These are phyloP conservation scores for Verticillium alfalfae DNA, from an alignment of 2,329 filamentous ascomycete genomes.

Conservation along the genomic window DNA sequence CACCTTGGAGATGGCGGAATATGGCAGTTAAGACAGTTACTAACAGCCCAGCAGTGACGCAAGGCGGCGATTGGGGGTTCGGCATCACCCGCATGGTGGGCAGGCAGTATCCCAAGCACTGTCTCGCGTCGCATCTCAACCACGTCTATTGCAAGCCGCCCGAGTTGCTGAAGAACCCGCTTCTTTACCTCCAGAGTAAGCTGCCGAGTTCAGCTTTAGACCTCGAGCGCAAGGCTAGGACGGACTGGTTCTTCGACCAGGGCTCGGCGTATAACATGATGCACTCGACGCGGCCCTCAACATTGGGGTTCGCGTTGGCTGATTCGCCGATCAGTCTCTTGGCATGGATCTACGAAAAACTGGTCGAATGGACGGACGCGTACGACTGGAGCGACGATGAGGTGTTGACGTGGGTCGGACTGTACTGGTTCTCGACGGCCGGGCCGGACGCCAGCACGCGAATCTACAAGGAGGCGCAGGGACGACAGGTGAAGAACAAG, in stretches of 20 bases:
- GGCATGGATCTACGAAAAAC: constrained; percentile 77
- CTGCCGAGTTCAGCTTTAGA: constrained; percentile 49
- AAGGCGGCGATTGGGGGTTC: constrained; percentile 70
- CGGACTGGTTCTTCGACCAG: constrained; percentile 50
- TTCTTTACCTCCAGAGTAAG: constrained; percentile 51
- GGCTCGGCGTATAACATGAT: constrained; percentile 53
- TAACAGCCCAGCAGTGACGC: constrained; percentile 31
- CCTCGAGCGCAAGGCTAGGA: constrained; percentile 43
- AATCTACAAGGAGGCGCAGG: constrained; percentile 64
- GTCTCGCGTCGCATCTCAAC: constrained; percentile 59
- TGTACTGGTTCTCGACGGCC: constrained; percentile 66
- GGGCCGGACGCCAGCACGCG: constrained; percentile 62
- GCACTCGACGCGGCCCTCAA: constrained; percentile 67
- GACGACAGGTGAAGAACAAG: not conserved
- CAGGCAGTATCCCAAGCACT: constrained; percentile 49
- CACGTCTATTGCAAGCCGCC: constrained; percentile 42
- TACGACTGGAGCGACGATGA: constrained; percentile 75
- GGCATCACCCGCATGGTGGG: constrained; percentile 59
- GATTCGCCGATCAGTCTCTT: constrained; percentile 67
- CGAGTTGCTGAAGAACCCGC: constrained; percentile 42
- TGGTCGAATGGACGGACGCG: constrained; percentile 68
- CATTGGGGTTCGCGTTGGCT: constrained; percentile 61
- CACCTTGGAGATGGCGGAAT: too few species aligned
- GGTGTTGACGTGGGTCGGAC: constrained; percentile 66
- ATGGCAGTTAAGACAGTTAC: constrained; percentile 7